Evolutionary conservation across 306 rosid species (phyloP).

Genomic region (Psophocarpus tetragonolobus): DNA sequence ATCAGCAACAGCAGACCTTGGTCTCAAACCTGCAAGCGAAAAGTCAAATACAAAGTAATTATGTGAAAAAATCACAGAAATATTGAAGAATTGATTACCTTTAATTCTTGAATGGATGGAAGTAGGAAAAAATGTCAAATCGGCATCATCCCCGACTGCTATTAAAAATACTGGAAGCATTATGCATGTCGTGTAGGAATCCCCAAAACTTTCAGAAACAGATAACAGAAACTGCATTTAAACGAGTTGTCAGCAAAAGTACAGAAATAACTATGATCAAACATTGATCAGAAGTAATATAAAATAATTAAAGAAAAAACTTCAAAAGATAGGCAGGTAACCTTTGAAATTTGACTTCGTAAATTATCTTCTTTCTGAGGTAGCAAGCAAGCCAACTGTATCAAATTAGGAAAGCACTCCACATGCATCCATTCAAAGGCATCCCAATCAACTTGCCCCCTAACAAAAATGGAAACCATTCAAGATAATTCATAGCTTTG

Average conservation of each 20-base stretch:
- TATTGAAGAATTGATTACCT: constrained; percentile 47
- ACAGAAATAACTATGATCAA: background rate
- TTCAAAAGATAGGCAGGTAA: constrained; percentile 38
- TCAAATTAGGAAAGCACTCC: constrained; percentile 85
- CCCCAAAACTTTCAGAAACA: constrained; percentile 77
- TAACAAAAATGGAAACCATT: constrained; percentile 45
- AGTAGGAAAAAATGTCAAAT: constrained; percentile 75
- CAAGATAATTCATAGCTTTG: constrained; percentile 33
- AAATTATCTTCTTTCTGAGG: constrained; percentile 92
- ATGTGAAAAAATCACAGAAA: constrained; percentile 28
- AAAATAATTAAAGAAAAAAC: constrained; percentile 6
- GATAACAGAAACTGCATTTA: constrained; percentile 82
- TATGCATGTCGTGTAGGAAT: constrained; percentile 75
- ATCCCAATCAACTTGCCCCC: constrained; percentile 83
- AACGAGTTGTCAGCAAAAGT: constrained; percentile 36
- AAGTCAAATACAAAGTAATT: constrained; percentile 30
- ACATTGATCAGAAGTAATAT: background rate
- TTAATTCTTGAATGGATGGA: constrained; percentile 68
- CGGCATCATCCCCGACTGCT: constrained; percentile 80
- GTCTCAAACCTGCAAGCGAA: constrained; percentile 67
- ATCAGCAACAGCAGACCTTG: constrained; percentile 73
- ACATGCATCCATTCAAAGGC: constrained; percentile 94
- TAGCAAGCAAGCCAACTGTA: constrained; percentile 77
- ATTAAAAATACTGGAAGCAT: constrained; percentile 84
- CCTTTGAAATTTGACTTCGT: constrained; percentile 80